phyloP scores from a whole-genome alignment of 805 yeast species.

The Suhomyces pyralidae region DNA sequence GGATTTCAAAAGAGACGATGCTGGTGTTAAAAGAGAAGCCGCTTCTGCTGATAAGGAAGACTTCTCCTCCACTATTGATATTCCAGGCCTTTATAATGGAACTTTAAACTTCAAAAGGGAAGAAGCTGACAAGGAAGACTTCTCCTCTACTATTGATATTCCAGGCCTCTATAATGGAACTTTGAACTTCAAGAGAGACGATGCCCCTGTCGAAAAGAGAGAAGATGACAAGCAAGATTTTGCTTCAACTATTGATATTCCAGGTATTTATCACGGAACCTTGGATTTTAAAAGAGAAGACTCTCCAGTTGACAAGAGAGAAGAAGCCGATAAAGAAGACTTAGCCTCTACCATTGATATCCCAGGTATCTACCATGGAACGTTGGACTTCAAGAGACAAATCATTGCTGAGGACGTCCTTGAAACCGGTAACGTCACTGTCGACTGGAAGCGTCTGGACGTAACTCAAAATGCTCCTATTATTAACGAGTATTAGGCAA shows the following conservation, averaged over 20 bases:
- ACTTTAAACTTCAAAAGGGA: not conserved
- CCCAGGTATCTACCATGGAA: not conserved
- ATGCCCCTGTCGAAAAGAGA: not conserved
- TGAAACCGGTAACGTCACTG: not conserved
- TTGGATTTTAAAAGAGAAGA: not conserved
- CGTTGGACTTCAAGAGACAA: not conserved
- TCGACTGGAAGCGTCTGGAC: not conserved
- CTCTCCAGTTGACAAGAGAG: not conserved
- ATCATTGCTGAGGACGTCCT: too few species aligned
- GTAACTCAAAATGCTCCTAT: not conserved
- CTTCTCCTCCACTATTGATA: not conserved
- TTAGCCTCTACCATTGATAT: not conserved
- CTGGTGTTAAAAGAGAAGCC: not conserved
- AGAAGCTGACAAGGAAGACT: not conserved
- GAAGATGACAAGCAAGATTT: not conserved
- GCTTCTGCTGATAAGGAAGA: not conserved
- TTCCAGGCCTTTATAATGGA: not conserved
- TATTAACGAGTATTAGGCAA: not conserved
- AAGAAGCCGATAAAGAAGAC: not conserved
- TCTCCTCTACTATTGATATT: not conserved
- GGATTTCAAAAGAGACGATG: not conserved
- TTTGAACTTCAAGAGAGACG: not conserved
- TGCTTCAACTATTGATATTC: not conserved
- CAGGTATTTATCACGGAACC: not conserved
- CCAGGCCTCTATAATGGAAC: not conserved